These are phyloP conservation scores for Coleophoma eucalyptorum DNA, from an alignment of 2,329 filamentous ascomycete genomes.

Conservation along the genomic window DNA sequence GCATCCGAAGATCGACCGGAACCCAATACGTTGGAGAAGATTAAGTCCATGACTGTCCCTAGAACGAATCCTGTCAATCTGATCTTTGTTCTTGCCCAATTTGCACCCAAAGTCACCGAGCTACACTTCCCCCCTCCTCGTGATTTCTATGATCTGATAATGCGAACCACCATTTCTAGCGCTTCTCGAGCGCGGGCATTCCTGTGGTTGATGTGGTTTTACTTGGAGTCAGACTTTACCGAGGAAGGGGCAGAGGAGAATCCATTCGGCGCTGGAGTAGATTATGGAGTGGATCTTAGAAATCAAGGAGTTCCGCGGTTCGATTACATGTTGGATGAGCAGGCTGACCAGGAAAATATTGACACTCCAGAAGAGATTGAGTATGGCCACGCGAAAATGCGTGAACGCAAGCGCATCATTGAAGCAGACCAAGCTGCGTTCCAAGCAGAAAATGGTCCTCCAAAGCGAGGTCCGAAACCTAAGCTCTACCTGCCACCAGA, in stretches of 20 bases:
- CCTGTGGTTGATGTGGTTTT: conserved; percentile 99
- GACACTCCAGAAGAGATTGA: conserved; percentile 66
- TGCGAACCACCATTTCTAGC: conserved; percentile 82
- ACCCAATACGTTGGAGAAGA: conserved; percentile 77
- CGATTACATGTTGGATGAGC: conserved; percentile 59
- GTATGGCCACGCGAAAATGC: conserved; percentile 71
- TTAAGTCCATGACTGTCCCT: conserved; percentile 66
- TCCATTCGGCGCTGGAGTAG: conserved; percentile 75
- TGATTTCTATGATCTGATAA: conserved; percentile 96
- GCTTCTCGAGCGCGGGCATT: conserved; percentile 82
- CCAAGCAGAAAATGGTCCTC: conserved; percentile 39
- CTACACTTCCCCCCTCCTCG: conserved; percentile 79
- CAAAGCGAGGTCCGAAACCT: conserved; percentile 45
- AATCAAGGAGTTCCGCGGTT: conserved; percentile 69
- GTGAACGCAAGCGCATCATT: conserved; percentile 70
- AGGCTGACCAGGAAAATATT: conserved; percentile 68
- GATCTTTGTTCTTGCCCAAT: conserved; percentile 89
- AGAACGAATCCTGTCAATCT: conserved; percentile 96
- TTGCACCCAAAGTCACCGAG: conserved; percentile 87
- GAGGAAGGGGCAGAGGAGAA: conserved; percentile 85
- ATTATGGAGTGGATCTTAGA: conserved; percentile 59
- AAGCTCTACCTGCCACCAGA: conserved; percentile 30
- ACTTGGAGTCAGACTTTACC: conserved; percentile 92
- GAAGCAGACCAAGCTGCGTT: conserved; percentile 62
- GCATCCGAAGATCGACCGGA: conserved; percentile 89